Base-by-base conservation (phyloP, 2,329 filamentous ascomycete species). In the Trichoderma atrobrunneum region DNA sequence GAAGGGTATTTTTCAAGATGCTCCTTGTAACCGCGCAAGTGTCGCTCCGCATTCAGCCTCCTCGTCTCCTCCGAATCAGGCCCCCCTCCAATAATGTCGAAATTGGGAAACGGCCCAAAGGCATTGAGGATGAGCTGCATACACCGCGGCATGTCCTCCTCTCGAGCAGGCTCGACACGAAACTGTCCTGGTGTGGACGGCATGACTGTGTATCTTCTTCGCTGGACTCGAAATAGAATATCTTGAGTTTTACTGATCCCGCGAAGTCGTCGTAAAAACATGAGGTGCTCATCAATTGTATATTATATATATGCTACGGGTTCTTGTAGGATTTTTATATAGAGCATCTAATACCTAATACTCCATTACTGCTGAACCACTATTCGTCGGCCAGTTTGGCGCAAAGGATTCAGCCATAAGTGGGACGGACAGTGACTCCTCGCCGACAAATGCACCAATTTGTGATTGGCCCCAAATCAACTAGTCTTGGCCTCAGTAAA, bases 131-230 rank as follows among this genome's bases (percentile, higher is more conserved):
- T 7, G n/a, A 73, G 59, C n/a, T 73, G 59, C 64, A 72, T 72
- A 39, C 72, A 73, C 18, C 70, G 64, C 14, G 70, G 70, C 65
- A 72, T 62, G 66, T 73, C 72, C n/a, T 73, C 65, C 73, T 73
- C 72, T 3, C 16, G 34, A 34, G 61, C 69, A 16, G 39, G 30
- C 34, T 73, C 68, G 57, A 73, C 43, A 26, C 72, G 72, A 3
- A 73, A 54, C 11, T 21, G 21, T 5, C 16, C 36, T 18, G 39
- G n/a, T 2, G 39, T 28, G 28, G 57, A 34, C 6, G 39, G n/a
- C 67, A 62, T 70, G 54, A 5, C 7, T 28, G 24, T 18, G 30
- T 64, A n/a, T 14, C 3, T 24, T 26, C 18, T 32, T 60, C 7
- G 21, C 28, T 60, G n/a, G 10, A 18, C 7, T 21, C 11, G 18